Evolutionary conservation across 176 grass and related monocot genomes (phyloP).

Genomic region (Oryza nivara): DNA sequence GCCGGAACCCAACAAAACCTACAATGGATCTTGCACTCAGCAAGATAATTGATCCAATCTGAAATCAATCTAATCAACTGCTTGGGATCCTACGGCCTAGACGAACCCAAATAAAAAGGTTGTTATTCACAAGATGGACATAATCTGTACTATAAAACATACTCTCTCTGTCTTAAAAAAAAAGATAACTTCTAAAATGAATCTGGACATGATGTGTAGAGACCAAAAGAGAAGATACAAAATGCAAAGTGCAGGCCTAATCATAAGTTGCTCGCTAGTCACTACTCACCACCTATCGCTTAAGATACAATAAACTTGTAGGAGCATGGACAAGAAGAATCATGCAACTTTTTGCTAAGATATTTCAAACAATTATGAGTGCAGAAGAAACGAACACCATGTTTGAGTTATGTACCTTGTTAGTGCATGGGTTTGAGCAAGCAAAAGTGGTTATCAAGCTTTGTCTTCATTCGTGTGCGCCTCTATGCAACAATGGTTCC

Average conservation of each 20-base stretch:
- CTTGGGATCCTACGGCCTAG: background rate
- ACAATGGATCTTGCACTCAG: background rate
- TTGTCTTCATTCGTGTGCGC: background rate
- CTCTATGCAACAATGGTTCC: background rate
- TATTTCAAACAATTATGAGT: background rate
- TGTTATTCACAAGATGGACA: background rate
- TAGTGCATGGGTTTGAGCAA: slow-evolving; percentile 16
- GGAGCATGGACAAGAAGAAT: background rate
- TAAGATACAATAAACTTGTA: background rate
- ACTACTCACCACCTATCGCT: background rate
- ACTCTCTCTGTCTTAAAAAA: too few species aligned
- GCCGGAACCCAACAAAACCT: slow-evolving; percentile 13
- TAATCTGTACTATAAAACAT: background rate
- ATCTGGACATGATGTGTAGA: too few species aligned
- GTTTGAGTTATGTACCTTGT: slow-evolving; percentile 1
- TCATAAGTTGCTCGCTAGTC: background rate
- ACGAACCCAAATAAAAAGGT: background rate
- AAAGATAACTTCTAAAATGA: too few species aligned
- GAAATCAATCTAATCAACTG: background rate
- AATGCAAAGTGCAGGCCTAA: background rate
- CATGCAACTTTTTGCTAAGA: background rate
- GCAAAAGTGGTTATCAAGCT: background rate
- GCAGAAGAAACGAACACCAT: background rate
- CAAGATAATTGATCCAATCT: background rate
- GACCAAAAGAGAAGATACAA: slow-evolving; percentile 1